phyloP scores from a whole-genome alignment of 441 rosid species.

The Kokia cookei region DNA sequence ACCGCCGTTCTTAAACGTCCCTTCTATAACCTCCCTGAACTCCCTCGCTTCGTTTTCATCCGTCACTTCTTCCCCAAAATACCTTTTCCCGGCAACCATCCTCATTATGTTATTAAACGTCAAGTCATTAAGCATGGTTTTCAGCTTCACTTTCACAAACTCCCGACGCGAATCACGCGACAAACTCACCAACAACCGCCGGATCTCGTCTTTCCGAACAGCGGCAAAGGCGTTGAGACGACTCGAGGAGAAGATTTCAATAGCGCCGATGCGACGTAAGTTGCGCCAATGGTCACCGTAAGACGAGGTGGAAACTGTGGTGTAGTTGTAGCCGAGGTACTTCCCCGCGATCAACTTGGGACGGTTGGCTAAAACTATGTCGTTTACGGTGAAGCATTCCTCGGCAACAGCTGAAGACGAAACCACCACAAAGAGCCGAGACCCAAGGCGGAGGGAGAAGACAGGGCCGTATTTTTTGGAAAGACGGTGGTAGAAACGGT shows the following conservation, averaged over 20 bases:
- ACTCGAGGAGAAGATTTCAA: conserved; percentile 32
- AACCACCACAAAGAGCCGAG: conserved; percentile 30
- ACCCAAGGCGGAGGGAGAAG: conserved; percentile 26
- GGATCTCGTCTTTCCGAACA: conserved; percentile 21
- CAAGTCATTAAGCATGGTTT: background rate
- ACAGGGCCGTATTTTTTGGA: conserved; percentile 15
- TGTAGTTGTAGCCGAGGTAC: conserved; percentile 31
- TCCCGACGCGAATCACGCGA: background rate
- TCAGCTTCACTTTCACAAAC: background rate
- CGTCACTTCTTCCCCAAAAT: conserved; percentile 1
- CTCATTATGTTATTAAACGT: conserved; percentile 7
- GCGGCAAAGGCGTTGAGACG: conserved; percentile 7
- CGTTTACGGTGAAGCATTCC: conserved; percentile 49
- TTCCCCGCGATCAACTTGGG: conserved; percentile 36
- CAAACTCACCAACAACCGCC: background rate
- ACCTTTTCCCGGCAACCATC: conserved; percentile 11
- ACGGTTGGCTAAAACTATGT: conserved; percentile 45
- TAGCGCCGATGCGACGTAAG: conserved; percentile 44
- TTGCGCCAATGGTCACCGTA: conserved; percentile 54
- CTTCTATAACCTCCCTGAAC: conserved; percentile 8
- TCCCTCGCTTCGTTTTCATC: conserved; percentile 8
- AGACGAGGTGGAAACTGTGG: conserved; percentile 29
- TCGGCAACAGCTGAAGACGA: conserved; percentile 37
- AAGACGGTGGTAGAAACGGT: conserved; percentile 1
- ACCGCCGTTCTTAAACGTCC: background rate